Percentiles rank a stretch among this genome's conserved stretches.
phyloP scores from a whole-genome alignment of 495 filamentous ascomycete species.

The Lichina pygmaea region DNA sequence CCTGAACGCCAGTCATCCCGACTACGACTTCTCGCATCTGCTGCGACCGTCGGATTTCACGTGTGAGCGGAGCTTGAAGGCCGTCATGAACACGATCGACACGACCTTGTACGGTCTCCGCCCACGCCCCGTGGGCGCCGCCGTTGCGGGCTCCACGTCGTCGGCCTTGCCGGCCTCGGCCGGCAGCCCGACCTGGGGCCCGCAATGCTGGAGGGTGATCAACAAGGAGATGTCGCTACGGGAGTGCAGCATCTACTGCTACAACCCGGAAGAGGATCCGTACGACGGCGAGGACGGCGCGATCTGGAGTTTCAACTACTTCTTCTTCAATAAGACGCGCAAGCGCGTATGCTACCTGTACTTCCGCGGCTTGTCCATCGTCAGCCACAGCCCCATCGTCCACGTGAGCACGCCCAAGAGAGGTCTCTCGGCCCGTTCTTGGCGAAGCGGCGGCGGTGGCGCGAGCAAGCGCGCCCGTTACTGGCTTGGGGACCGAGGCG shows the following conservation, averaged over 20 bases:
- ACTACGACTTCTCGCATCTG: constrained; percentile 90
- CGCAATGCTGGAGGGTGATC: constrained; percentile 67
- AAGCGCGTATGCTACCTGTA: constrained; percentile 95
- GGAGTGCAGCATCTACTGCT: constrained; percentile 65
- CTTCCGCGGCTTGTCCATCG: constrained; percentile 57
- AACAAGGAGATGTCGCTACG: constrained; percentile 78
- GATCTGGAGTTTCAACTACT: constrained; percentile 87
- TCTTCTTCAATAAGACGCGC: constrained; percentile 81
- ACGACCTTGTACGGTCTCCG: constrained; percentile 62
- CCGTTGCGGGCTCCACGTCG: constrained; percentile 5
- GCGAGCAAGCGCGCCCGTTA: constrained; percentile 54
- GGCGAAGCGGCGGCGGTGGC: constrained; percentile 20
- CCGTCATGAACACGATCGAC: constrained; percentile 64
- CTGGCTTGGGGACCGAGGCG: constrained; percentile 48
- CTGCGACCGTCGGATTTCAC: constrained; percentile 71
- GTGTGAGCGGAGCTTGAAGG: constrained; percentile 42
- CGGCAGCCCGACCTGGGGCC: constrained; percentile 36
- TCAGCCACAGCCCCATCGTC: constrained; percentile 36
- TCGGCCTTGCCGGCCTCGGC: constrained; percentile 9
- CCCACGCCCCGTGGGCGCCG: constrained; percentile 19
- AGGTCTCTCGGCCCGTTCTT: constrained; percentile 7
- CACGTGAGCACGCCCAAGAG: constrained; percentile 9
- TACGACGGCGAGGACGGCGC: constrained; percentile 76
- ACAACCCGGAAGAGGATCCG: constrained; percentile 55
- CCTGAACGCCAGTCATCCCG: constrained; percentile 86